These are phyloP conservation scores for Arthonia radiata DNA, from an alignment of 495 filamentous ascomycete species.

Conservation along the genomic window DNA sequence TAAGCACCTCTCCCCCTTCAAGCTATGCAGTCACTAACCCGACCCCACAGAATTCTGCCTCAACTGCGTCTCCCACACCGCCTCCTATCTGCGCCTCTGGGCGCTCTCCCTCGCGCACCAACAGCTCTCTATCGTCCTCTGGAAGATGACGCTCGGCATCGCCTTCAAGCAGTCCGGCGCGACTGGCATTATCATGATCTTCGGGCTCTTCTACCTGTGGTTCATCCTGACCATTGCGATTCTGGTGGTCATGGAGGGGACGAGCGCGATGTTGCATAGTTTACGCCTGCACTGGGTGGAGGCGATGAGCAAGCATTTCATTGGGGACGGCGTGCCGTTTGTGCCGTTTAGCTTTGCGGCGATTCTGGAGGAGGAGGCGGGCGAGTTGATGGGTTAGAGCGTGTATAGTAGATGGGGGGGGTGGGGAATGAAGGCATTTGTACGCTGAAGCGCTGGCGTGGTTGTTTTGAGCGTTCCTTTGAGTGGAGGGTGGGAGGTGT, in stretches of 20 bases:
- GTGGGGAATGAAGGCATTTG: no score
- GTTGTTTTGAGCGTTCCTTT: no score
- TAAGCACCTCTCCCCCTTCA: conserved; percentile 22
- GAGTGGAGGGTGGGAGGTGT: no score
- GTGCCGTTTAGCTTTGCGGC: conserved; percentile 77
- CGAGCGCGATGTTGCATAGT: conserved; percentile 77
- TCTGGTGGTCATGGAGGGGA: conserved; percentile 48
- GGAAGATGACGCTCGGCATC: conserved; percentile 75
- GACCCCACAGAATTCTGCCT: conserved; percentile 65
- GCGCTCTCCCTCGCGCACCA: conserved; percentile 92
- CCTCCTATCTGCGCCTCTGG: conserved; percentile 96
- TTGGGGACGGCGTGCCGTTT: conserved; percentile 74
- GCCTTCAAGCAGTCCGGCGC: conserved; percentile 42
- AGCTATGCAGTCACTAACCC: conserved; percentile 1
- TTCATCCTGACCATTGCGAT: conserved; percentile 62
- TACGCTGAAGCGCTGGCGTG: no score
- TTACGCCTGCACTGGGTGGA: conserved; percentile 96
- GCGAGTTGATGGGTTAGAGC: no score
- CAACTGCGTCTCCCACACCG: conserved; percentile 96
- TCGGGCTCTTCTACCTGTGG: conserved; percentile 64
- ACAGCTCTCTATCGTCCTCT: conserved; percentile 86
- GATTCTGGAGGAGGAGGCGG: conserved; percentile 62
- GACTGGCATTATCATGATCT: conserved; percentile 50
- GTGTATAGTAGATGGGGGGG: no score
- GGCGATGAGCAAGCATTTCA: conserved; percentile 98